Conservation (phyloP, 768 basidiomycete genomes). For the Boletus rubroflammeus region DNA sequence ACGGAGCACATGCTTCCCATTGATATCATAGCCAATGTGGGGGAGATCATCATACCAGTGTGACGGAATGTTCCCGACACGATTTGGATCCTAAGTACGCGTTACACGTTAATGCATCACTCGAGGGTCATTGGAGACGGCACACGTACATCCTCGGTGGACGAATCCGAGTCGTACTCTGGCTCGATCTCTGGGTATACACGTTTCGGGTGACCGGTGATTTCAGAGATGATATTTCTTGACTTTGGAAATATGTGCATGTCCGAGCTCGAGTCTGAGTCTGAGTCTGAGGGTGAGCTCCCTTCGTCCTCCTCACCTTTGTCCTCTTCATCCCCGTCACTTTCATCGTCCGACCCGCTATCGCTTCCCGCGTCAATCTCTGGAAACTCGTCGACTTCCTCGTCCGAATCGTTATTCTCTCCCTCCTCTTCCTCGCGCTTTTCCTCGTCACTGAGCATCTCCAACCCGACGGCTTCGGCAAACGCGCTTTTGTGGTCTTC, state of each 20-base stretch:
- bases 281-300: slow-evolving; percentile 31
- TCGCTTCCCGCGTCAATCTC: slow-evolving; percentile 57
- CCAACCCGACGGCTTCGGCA: slow-evolving; percentile 46
- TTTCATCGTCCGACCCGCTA: slow-evolving; percentile 28
- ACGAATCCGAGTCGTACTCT: slow-evolving; percentile 87
- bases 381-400: slow-evolving; percentile 71
- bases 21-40: slow-evolving; percentile 95
- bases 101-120: slow-evolving; percentile 9
- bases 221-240: slow-evolving; percentile 68
- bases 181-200: slow-evolving; percentile 89
- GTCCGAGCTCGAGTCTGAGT: slow-evolving; percentile 40
- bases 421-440: slow-evolving; percentile 34
- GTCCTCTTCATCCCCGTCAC: slow-evolving; percentile 37
- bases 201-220: slow-evolving; percentile 80
- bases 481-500: slow-evolving; percentile 32
- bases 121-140: not conserved
- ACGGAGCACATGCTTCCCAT: slow-evolving; percentile 90
- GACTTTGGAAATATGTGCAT: slow-evolving; percentile 58
- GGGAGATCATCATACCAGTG: slow-evolving; percentile 99
- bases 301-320: slow-evolving; percentile 36
- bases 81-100: slow-evolving; percentile 74
- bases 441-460: slow-evolving; percentile 77
- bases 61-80: slow-evolving; percentile 90
- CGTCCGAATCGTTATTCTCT: slow-evolving; percentile 42
- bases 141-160: slow-evolving; percentile 79